phyloP scores from a whole-genome alignment of 257 asterid species.

The Pogostemon cablin region DNA sequence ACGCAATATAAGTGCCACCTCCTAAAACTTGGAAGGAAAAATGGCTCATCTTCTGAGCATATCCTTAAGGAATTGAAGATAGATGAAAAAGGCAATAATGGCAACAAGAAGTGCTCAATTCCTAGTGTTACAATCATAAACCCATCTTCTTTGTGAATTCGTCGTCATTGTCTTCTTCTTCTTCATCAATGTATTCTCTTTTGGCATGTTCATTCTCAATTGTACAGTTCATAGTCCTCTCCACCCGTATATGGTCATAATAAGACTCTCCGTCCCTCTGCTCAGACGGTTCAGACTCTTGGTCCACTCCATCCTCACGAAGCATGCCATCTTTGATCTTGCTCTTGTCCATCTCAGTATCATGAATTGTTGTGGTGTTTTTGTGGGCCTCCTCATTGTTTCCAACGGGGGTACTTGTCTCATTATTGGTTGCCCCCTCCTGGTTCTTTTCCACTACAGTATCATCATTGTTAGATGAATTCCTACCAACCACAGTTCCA shows the following conservation, averaged over 20 bases:
- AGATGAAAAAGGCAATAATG: conserved; percentile 17
- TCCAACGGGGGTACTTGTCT: conserved; percentile 19
- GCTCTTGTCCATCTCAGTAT: conserved; percentile 34
- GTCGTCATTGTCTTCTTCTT: conserved; percentile 48
- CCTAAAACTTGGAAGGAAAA: not conserved
- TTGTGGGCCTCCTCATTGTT: conserved; percentile 31
- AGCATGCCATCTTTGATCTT: conserved; percentile 47
- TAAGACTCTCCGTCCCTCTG: conserved; percentile 55
- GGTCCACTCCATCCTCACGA: conserved; percentile 47
- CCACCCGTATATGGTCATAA: conserved; percentile 63
- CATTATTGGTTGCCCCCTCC: conserved; percentile 27
- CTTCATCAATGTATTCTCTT: conserved; percentile 67
- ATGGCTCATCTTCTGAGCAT: not conserved
- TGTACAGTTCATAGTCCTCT: conserved; percentile 57
- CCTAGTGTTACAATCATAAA: conserved; percentile 39
- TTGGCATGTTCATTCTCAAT: conserved; percentile 57
- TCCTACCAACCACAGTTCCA: not conserved
- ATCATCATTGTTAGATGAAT: conserved; percentile 15
- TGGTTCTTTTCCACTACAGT: conserved; percentile 34
- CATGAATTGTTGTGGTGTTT: conserved; percentile 35
- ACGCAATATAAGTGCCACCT: not conserved
- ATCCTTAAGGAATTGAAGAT: not conserved
- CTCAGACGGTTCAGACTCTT: conserved; percentile 54
- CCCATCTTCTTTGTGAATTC: conserved; percentile 97
- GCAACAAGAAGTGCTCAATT: conserved; percentile 33